These are phyloP conservation scores for Santalum album DNA, from an alignment of 164 flowering plant species.

Conservation along the genomic window DNA sequence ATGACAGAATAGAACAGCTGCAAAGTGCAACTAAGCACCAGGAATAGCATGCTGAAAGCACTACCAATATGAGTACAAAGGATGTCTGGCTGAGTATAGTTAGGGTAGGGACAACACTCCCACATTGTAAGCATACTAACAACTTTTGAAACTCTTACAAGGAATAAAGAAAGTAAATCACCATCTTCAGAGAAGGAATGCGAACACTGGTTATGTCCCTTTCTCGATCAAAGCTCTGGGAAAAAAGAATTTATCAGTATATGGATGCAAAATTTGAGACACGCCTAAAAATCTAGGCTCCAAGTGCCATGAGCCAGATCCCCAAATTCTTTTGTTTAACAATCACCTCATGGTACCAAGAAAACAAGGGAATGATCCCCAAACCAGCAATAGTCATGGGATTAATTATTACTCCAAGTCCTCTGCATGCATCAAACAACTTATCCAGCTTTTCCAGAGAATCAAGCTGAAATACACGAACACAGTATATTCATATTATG, in stretches of 20 bases:
- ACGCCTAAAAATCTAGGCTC: conserved; percentile 1
- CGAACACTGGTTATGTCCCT: conserved; percentile 49
- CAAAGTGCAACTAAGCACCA: background rate
- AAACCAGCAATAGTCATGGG: conserved; percentile 44
- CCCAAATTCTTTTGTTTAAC: background rate
- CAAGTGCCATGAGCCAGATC: background rate
- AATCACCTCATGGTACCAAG: conserved; percentile 88
- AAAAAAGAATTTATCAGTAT: conserved; percentile 10
- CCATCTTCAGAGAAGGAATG: conserved; percentile 79
- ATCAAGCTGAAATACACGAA: conserved; percentile 42
- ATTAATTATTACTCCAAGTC: conserved; percentile 53
- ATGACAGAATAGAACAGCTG: background rate
- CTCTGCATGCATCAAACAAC: conserved; percentile 55
- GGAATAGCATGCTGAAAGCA: background rate
- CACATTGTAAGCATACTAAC: too few species aligned
- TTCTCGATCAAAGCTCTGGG: conserved; percentile 78
- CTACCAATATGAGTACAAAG: background rate
- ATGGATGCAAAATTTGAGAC: background rate
- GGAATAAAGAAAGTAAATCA: conserved; percentile 45
- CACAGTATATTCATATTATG: too few species aligned
- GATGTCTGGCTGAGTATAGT: background rate
- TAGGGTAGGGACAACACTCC: background rate
- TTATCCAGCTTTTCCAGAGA: conserved; percentile 64
- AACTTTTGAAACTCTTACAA: conserved; percentile 23
- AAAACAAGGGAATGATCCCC: conserved; percentile 69